These are phyloP conservation scores for Aspergillus awamori DNA, from an alignment of 2,329 filamentous ascomycete species.

Conservation along the genomic window DNA sequence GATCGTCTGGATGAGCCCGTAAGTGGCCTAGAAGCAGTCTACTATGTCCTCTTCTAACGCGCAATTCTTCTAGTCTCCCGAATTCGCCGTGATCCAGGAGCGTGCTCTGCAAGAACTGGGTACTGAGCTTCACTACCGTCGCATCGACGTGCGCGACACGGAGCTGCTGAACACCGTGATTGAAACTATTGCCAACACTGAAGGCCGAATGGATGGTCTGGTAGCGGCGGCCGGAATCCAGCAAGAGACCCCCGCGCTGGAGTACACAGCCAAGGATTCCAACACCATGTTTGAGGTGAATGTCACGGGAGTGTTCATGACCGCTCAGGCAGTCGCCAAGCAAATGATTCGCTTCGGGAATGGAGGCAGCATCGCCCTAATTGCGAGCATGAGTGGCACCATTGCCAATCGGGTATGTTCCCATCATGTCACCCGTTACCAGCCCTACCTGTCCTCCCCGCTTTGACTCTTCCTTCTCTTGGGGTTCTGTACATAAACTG, in stretches of 20 bases:
- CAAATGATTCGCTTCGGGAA: constrained; percentile 65
- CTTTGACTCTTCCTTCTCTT: background rate
- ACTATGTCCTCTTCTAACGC: background rate
- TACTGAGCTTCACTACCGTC: constrained; percentile 71
- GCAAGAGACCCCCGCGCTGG: constrained; percentile 79
- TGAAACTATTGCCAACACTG: constrained; percentile 66
- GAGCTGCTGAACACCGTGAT: constrained; percentile 68
- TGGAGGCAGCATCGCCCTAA: constrained; percentile 64
- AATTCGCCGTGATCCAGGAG: constrained; percentile 67
- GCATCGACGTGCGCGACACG: constrained; percentile 78
- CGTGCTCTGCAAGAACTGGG: constrained; percentile 66
- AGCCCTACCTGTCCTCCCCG: constrained; percentile 4
- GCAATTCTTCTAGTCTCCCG: constrained; percentile 44
- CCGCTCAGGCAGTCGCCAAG: constrained; percentile 64
- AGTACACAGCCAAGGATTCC: constrained; percentile 68
- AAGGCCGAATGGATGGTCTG: constrained; percentile 77
- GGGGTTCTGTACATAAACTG: constrained; percentile 6
- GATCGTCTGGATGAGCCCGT: constrained; percentile 47
- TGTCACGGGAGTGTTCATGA: constrained; percentile 65
- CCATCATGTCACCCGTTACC: constrained; percentile 2
- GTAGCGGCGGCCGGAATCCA: constrained; percentile 74
- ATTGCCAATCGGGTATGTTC: constrained; percentile 54
- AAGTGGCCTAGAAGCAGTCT: constrained; percentile 15
- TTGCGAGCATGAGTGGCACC: constrained; percentile 65
- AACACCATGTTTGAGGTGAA: constrained; percentile 66